phyloP scores from a whole-genome alignment of 495 filamentous ascomycete genomes.

The Aspergillus saccharolyticus region DNA sequence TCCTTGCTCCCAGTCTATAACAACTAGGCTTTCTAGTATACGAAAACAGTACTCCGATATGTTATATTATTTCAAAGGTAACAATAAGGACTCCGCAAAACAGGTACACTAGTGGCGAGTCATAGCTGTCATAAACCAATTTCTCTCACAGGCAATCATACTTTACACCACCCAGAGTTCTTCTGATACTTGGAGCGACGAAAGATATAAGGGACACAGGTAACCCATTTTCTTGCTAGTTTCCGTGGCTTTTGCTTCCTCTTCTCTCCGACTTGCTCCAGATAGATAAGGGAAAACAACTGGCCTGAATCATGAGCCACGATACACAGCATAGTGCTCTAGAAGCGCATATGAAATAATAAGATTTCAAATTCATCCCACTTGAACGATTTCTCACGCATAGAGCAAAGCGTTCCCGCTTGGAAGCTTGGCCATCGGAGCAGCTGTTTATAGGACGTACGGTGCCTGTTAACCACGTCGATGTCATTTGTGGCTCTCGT shows the following conservation, averaged over 20 bases:
- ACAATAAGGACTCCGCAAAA: background rate
- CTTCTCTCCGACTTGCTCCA: background rate
- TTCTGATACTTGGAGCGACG: background rate
- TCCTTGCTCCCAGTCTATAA: background rate
- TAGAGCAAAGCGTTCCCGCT: constrained; percentile 1
- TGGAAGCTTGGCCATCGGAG: background rate
- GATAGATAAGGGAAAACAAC: background rate
- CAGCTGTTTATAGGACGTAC: background rate
- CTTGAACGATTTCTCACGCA: background rate
- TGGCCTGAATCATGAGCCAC: background rate
- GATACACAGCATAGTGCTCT: background rate
- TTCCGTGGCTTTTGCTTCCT: background rate
- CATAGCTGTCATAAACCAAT: background rate
- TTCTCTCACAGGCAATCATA: background rate
- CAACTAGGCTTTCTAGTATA: background rate
- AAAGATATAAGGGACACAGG: background rate
- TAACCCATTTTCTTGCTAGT: background rate
- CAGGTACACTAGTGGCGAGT: background rate
- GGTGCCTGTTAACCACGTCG: background rate
- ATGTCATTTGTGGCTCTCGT: background rate
- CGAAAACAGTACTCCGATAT: background rate
- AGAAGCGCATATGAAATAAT: background rate
- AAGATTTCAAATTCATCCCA: background rate
- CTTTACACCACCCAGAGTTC: background rate
- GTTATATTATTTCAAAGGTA: background rate